Evolutionary conservation across 2,329 filamentous ascomycete genomes (phyloP), one percentile per base, ranked within the genome.

Genomic region (Claviceps citrina): DNA sequence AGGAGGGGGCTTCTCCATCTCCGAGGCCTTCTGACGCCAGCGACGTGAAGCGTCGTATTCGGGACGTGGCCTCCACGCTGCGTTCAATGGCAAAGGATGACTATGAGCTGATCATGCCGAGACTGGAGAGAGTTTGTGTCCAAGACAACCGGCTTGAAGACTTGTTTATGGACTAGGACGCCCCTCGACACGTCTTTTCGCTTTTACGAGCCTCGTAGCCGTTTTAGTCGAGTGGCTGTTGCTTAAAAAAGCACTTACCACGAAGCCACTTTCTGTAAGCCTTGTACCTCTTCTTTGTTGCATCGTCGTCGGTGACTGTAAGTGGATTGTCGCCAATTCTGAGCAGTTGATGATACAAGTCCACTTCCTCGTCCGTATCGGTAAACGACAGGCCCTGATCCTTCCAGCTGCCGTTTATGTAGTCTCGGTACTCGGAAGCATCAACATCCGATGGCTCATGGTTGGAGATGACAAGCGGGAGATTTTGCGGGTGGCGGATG

Each of bases 201-300:
- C 16, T 16, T 7, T 7, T 16, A 22, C 8, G 25, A 35, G 22
- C 33, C 20, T 16, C 12, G 37, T 40, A 20, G 12, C 2, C 20
- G 4, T 20, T 43, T 49, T 62, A 73, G 46, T 73, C 71, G 39
- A 74, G 67, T 34, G 79, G 76, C 58, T 80, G 76, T 67, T 95
- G 87, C 62, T 96, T 96, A 59, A 96, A 96, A 52, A 96, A 71
- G 52, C 85, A 94, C 66, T 95, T 96, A 15, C 89, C 89, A 46
- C 78, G 73, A 54, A 98, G 67, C 89, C 91, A 98, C 62, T 95
- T 93, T 52, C 80, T 68, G 61, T 98, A 98, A 8, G 87, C 84
- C 63, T 94, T 96, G 60, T 98, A 98, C 50, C 91, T 70, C 70
- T 96, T 95, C 71, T 93, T 96, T 31, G 73, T 71, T 34, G 78